phyloP scores from a whole-genome alignment of 2,329 filamentous ascomycete genomes.

The Aspergillus aculeatus region DNA sequence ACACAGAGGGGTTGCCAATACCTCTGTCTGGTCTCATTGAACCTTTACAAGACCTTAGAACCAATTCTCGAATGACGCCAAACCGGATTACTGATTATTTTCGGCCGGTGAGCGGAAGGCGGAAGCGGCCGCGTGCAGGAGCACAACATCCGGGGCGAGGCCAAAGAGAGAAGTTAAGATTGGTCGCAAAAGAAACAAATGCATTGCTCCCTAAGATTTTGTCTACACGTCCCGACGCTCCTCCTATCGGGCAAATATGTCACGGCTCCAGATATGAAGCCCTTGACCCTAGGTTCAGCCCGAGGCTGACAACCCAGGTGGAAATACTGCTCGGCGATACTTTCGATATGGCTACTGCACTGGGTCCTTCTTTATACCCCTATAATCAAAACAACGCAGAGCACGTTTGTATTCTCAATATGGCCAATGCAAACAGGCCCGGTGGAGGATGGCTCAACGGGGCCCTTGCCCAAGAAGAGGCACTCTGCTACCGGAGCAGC shows the following conservation, averaged over 20 bases:
- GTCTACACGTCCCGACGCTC: constrained; percentile 43
- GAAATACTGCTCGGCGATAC: constrained; percentile 58
- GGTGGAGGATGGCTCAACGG: constrained; percentile 67
- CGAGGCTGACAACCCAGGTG: constrained; percentile 42
- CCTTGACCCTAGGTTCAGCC: constrained; percentile 47
- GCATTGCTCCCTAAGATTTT: constrained; percentile 50
- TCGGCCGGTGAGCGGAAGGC: neutral
- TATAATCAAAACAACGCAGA: constrained; percentile 24
- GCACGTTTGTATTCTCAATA: constrained; percentile 63
- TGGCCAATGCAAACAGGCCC: constrained; percentile 57
- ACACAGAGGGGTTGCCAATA: too few species aligned
- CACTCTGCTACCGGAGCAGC: constrained; percentile 62
- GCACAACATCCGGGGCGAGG: neutral
- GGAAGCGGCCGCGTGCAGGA: neutral
- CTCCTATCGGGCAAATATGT: constrained; percentile 40
- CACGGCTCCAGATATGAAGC: constrained; percentile 38
- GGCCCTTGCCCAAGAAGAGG: constrained; percentile 66
- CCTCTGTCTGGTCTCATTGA: too few species aligned
- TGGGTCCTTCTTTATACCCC: constrained; percentile 23
- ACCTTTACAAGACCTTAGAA: neutral
- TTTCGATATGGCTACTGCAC: constrained; percentile 54
- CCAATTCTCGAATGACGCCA: neutral
- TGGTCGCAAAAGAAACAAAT: constrained; percentile 50
- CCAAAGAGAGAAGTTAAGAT: constrained; percentile 34
- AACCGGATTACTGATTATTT: constrained; percentile 1